Base-by-base conservation (phyloP, 352 stramenopile species). In the Phytopythium montanum region DNA sequence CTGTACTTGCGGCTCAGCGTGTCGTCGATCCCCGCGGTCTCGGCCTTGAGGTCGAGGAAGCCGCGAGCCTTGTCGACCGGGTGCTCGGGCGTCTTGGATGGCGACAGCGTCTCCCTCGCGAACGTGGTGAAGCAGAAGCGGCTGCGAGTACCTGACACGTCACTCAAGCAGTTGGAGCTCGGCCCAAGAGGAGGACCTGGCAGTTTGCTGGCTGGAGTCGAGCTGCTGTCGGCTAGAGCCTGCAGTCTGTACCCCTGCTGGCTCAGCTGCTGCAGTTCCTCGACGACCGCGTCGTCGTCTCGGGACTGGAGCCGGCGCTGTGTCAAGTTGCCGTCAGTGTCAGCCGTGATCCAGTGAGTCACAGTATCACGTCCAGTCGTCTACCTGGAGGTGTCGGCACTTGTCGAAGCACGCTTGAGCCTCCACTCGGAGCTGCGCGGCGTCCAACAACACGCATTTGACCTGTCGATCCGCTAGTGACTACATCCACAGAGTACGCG, bases 191-290 rank as follows among this genome's bases (percentile, higher is more conserved):
- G 2, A 23, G 36, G 8, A 23, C 4, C 7, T 4, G 23, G 23
- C 3, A 19, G 10, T 13, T 56, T 31, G 6, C n/a, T 36, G 23
- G 23, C 38, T 5, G 58, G 52, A 16, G 48, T 56, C 14, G 49
- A 23, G 23, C 54, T 46, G 19, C 14, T 45, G 56, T 85, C 75
- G 33, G 61, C 69, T 18, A 87, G 52, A 16, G 69, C 63, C 66
- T 84, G 70, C 10, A 87, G 34, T 29, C 74, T 72, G 28, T 87
- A 84, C 9, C 68, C 79, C 60, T 86, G 65, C 56, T 88, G 79
- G 5, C 76, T 82, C 14, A 81, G 45, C 33, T 66, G 59, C 14
- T 83, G 60, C 21, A 72, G 76, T 23, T 85, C 68, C 34, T 75
- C 71, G 12, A 56, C 9, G 5, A 29, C 26, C 12, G 33, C 23